Evolutionary conservation across 192 early-diverging fungal species (phyloP), one percentile per base, ranked within the genome.

Genomic region (Funneliformis geosporum): DNA sequence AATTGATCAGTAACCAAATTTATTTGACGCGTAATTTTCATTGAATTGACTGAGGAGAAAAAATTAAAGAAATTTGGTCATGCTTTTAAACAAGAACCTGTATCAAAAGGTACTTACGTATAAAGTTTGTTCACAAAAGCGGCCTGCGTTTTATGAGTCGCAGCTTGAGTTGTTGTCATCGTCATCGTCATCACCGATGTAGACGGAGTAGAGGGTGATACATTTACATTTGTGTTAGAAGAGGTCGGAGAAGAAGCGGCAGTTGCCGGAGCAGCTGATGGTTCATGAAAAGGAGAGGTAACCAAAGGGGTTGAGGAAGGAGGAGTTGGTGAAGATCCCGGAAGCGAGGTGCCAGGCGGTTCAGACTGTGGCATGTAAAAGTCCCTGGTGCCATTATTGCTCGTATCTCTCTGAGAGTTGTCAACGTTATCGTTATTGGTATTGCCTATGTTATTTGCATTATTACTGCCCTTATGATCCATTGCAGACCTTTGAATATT

Each of bases 61-160:
- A 47, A 47, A 9, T 47, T 14, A 14, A 47, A 47, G 14, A 14
- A 11, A 47, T n/a, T n/a, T n/a, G n/a, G 14, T 14, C 14, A 50
- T 2, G 14, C 14, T 50, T 50, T 18, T 14, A 16, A 18, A 50
- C 33, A 2, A 33, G 33, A 33, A 33, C 33, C 33, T 33, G 33
- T 33, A 64, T 43, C 43, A 42, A 23, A 62, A 39, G 28, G 50
- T 39, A 65, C 80, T 73, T 84, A 85, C 86, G 83, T 85, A 68
- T 87, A 87, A 46, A 87, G 66, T 75, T 87, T 87, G 70, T 85
- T 87, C 9, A 87, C 83, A 80, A 87, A 87, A 0, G 86, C 86
- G 23, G 86, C 84, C 44, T 87, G 86, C 21, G 86, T 85, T 73
- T 86, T 86, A 23, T 80, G 82, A 25, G 70, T 50, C 18, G 72